phyloP scores from a whole-genome alignment of 139 green algal genomes.

The Chlamydomonas urium region DNA sequence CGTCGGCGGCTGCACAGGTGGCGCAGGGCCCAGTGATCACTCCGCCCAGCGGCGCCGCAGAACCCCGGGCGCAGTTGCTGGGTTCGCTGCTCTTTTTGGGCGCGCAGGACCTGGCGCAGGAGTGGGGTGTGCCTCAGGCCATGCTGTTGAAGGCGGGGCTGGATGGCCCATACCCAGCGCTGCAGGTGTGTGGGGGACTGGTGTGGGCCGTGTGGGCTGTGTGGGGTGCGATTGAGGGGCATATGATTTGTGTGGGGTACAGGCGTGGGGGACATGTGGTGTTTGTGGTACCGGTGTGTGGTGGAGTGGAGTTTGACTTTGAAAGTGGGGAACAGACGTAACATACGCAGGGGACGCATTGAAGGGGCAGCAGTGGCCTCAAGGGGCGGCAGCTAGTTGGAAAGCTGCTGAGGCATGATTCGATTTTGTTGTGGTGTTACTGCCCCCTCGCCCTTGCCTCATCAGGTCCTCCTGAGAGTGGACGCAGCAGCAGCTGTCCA shows the following conservation, averaged over 20 bases:
- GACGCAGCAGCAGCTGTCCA: conserved; percentile 38
- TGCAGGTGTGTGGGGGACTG: conserved; percentile 21
- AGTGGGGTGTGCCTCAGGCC: conserved; percentile 21
- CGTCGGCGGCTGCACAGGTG: background rate
- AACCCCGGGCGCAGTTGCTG: conserved; percentile 31
- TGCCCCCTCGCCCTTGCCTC: background rate
- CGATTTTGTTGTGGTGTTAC: too few species aligned
- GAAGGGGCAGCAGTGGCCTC: too few species aligned
- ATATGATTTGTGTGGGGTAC: too few species aligned
- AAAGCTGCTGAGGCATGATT: too few species aligned
- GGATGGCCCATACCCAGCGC: conserved; percentile 21
- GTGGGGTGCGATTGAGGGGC: too few species aligned
- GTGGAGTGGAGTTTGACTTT: too few species aligned
- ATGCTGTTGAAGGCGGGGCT: conserved; percentile 4
- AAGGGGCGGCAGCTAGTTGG: too few species aligned
- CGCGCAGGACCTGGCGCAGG: conserved; percentile 19
- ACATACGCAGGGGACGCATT: too few species aligned
- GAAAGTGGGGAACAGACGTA: too few species aligned
- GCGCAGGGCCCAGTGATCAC: background rate
- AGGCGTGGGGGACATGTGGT: too few species aligned
- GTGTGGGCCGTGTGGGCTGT: too few species aligned
- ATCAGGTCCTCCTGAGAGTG: conserved; percentile 42
- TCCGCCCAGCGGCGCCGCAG: background rate
- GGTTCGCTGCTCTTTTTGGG: conserved; percentile 41
- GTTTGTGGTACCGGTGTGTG: too few species aligned